Conservation (phyloP, 139 green algal species). For the Picochlorum costavermella region DNA sequence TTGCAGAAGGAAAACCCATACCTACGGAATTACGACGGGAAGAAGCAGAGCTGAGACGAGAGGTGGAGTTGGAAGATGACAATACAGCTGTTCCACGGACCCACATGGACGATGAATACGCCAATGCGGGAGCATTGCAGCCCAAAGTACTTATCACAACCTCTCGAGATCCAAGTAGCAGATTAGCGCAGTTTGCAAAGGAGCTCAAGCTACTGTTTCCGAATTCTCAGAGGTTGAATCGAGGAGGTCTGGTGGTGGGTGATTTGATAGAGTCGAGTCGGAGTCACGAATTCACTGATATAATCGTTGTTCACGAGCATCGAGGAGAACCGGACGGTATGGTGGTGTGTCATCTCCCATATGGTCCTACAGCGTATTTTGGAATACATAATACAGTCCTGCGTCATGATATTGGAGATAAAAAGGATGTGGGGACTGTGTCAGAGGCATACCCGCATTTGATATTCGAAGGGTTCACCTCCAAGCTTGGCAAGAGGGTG, state of each 20-base stretch:
- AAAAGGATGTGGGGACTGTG: conserved; percentile 79
- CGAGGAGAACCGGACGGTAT: conserved; percentile 93
- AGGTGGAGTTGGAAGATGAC: conserved; percentile 92
- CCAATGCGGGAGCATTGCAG: conserved; percentile 70
- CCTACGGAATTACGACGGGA: conserved; percentile 83
- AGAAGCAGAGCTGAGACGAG: conserved; percentile 60
- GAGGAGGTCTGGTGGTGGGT: conserved; percentile 60
- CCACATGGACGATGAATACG: conserved; percentile 97
- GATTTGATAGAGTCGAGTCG: conserved; percentile 86
- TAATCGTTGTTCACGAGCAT: conserved; percentile 97
- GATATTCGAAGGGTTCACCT: conserved; percentile 85
- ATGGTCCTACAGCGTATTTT: conserved; percentile 97
- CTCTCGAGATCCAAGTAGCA: conserved; percentile 75
- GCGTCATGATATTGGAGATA: conserved; percentile 93
- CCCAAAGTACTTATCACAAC: conserved; percentile 94
- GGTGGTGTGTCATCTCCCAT: conserved; percentile 94
- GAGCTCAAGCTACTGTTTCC: conserved; percentile 94
- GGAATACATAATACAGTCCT: conserved; percentile 87
- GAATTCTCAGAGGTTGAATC: conserved; percentile 88
- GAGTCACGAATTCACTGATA: conserved; percentile 87
- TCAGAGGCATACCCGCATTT: conserved; percentile 92
- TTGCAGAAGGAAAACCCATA: conserved; percentile 93
- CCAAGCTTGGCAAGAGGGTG: conserved; percentile 72
- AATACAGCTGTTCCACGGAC: conserved; percentile 80
- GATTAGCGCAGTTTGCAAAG: conserved; percentile 93